Percentiles rank a stretch among this genome's conserved stretches.
Evolutionary conservation across 148 eudicot genomes (phyloP).

Genomic region (Rhododendron molle): DNA sequence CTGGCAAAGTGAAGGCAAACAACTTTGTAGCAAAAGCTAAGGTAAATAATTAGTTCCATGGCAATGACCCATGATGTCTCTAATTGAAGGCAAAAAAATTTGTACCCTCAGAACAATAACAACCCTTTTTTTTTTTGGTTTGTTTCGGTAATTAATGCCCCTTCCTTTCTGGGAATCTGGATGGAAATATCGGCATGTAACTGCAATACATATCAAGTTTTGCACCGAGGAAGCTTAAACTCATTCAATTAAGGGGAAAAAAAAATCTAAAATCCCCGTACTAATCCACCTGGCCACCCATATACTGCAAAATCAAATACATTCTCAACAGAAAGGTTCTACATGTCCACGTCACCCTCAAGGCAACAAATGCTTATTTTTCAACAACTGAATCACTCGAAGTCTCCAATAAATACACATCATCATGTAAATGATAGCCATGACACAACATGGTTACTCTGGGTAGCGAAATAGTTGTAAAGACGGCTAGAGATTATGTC

Average conservation of each 20-base stretch:
- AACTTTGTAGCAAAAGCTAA: not conserved
- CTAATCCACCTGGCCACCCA: not conserved
- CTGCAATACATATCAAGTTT: not conserved
- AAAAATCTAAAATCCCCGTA: not conserved
- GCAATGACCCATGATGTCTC: not conserved
- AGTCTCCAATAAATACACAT: not conserved
- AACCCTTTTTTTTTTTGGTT: not conserved
- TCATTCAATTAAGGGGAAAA: not conserved
- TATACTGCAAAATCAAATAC: not conserved
- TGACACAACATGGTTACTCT: not conserved
- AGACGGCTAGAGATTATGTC: not conserved
- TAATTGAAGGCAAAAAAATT: not conserved
- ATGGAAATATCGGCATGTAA: not conserved
- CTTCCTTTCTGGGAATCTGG: not conserved
- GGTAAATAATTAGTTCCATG: not conserved
- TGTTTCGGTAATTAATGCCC: not conserved
- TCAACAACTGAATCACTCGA: not conserved
- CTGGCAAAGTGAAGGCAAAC: not conserved
- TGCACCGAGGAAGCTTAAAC: not conserved
- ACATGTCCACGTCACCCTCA: not conserved
- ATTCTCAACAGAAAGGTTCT: not conserved
- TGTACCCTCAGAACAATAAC: not conserved
- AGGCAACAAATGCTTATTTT: not conserved
- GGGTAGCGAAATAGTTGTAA: not conserved
- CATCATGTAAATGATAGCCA: not conserved